Conservation (phyloP, 108 stramenopile genomes). For the Discostella stelligeroides region DNA sequence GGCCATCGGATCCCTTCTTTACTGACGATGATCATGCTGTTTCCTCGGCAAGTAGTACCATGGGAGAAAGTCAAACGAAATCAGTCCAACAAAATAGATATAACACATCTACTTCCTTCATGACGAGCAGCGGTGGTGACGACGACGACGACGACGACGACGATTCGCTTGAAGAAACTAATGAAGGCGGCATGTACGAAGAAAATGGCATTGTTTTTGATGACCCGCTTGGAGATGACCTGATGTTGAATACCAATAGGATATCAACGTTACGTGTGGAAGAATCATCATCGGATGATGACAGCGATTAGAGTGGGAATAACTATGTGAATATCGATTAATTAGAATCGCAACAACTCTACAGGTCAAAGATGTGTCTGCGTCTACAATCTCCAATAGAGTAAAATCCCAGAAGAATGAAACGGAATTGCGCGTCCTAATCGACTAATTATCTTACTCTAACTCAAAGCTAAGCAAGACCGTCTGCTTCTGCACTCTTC, state of each 20-base stretch:
- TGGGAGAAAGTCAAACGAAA: conserved; percentile 1
- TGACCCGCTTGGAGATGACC: conserved; percentile 54
- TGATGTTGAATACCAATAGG: conserved; percentile 79
- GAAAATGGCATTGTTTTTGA: conserved; percentile 46
- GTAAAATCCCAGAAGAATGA: too few relatives aligned
- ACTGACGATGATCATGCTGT: conserved; percentile 14
- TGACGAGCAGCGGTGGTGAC: conserved; percentile 28
- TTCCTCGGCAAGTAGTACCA: conserved; percentile 1
- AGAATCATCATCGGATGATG: conserved; percentile 47
- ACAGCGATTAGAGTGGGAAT: conserved; percentile 21
- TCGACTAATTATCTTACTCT: too few relatives aligned
- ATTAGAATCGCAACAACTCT: too few relatives aligned
- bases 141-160: conserved; percentile 36
- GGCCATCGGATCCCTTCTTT: conserved; percentile 81
- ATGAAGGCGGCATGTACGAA: conserved; percentile 24
- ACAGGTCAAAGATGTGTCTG: too few relatives aligned
- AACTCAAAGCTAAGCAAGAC: too few relatives aligned
- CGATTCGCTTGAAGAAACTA: conserved; percentile 57
- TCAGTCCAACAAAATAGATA: neutral
- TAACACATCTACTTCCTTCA: conserved; percentile 11
- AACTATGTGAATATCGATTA: too few relatives aligned
- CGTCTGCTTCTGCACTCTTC: too few relatives aligned
- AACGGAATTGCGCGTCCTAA: too few relatives aligned
- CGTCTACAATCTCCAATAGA: too few relatives aligned
- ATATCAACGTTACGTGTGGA: conserved; percentile 64